Base-by-base conservation (phyloP, 2,329 filamentous ascomycete species). In the Venturia asperata region DNA sequence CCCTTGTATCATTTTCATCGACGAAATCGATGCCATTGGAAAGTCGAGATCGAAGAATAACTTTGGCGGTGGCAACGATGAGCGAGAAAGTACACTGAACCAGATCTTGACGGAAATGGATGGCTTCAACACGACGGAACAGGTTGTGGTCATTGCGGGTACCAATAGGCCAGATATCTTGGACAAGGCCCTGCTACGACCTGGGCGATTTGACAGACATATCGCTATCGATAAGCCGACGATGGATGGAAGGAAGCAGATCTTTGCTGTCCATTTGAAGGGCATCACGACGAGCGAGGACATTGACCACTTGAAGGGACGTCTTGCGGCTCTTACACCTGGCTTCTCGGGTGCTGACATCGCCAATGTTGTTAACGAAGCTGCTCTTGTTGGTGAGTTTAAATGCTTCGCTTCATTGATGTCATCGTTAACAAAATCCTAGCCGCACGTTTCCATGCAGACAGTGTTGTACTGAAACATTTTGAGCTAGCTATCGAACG, bases 71-170 rank as follows among this genome's bases (percentile, higher is more conserved):
- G 94, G 94, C 67, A 97, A 97, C 73, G 94, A 99, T 74, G 94
- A 99, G 79, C 89, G 94, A 67, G 94, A 99, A 79, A 91, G 90
- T 61, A 99, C 94, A 0, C 86, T 99, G 37, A 99, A 99, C 78
- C 94, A 99, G 79, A 97, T 99, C 67, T 81, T 99, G 64, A 99
- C 94, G 0, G 94, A 99, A 77, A 99, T 99, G 94, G 94, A 99
- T 75, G 94, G 93, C 66, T 97, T 97, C 86, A 97, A 97, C 78
- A 97, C 93, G 9, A 86, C 88, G 1, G 93, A 97, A 73, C 93
- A 97, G 78, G 90, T 99, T 52, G 93, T 99, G 64, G 94, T 99
- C 41, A 84, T 99, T 68, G 94, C 94, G 61, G 94, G 94, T 79
- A 99, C 94, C 65, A 99, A 99, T 79, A 85, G 94, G 78, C 89